Conservation (phyloP, 83 land plant species). For the Thuja plicata region DNA sequence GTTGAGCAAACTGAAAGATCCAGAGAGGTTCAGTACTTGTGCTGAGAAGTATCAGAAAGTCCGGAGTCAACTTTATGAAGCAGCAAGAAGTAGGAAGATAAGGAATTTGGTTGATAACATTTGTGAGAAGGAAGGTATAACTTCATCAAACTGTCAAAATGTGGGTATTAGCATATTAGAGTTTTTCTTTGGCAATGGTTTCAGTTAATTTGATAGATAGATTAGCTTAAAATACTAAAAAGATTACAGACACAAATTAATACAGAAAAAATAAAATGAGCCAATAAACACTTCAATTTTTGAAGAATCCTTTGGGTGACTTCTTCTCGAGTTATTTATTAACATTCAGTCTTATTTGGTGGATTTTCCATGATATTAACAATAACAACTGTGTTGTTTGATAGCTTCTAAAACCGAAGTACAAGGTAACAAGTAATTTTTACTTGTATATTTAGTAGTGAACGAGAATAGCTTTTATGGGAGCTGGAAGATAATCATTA, state of each 20-base stretch:
- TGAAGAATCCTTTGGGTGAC: not conserved
- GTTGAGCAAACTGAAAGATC: too few species aligned
- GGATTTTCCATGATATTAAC: not conserved
- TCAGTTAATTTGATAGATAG: not conserved
- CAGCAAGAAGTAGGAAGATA: too few species aligned
- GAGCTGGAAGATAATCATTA: conserved; percentile 3
- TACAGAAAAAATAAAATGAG: not conserved
- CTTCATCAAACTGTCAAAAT: not conserved
- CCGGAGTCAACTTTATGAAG: too few species aligned
- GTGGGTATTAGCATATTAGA: not conserved
- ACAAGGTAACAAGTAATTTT: not conserved
- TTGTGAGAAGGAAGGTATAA: too few species aligned
- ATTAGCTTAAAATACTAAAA: not conserved
- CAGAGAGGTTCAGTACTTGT: too few species aligned
- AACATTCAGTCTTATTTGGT: not conserved
- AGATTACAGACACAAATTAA: not conserved
- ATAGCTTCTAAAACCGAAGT: not conserved
- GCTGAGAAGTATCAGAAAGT: too few species aligned
- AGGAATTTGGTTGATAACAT: too few species aligned
- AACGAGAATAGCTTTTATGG: not conserved
- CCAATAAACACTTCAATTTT: too few species aligned
- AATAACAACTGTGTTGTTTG: not conserved
- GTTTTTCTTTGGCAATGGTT: not conserved
- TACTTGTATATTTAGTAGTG: not conserved
- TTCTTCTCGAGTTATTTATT: not conserved